phyloP scores from a whole-genome alignment of 1,139 yeast species.

The Kodamaea suecica region DNA sequence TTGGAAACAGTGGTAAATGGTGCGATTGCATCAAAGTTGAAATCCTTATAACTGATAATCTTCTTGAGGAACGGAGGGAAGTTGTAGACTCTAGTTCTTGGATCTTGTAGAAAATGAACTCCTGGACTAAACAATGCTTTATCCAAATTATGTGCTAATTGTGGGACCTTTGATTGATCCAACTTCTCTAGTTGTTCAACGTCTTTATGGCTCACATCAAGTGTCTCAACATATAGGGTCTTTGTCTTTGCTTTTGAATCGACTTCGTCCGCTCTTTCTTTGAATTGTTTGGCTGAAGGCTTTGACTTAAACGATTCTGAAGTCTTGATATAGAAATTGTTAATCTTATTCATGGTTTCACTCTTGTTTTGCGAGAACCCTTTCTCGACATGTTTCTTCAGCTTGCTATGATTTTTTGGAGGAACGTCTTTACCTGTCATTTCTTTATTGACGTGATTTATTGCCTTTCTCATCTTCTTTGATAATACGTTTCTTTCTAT shows the following conservation, averaged over 20 bases:
- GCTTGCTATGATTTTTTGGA: constrained; percentile 1
- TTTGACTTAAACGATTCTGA: background rate
- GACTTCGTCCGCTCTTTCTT: constrained; percentile 1
- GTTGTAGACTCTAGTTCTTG: constrained; percentile 69
- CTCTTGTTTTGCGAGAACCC: constrained; percentile 1
- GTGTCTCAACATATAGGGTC: constrained; percentile 3
- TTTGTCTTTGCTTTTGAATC: background rate
- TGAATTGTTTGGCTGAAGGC: background rate
- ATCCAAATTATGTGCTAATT: constrained; percentile 61
- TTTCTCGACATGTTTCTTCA: constrained; percentile 5
- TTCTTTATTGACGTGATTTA: constrained; percentile 8
- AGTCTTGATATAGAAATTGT: background rate
- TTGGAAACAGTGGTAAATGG: constrained; percentile 68
- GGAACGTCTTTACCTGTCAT: background rate
- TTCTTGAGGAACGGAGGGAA: constrained; percentile 60
- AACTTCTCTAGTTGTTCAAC: constrained; percentile 24
- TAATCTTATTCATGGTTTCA: constrained; percentile 1
- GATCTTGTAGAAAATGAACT: constrained; percentile 74
- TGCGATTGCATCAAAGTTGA: constrained; percentile 55
- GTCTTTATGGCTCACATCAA: constrained; percentile 10
- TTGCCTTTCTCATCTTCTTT: constrained; percentile 14
- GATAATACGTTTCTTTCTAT: constrained; percentile 15
- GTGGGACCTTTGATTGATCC: constrained; percentile 30
- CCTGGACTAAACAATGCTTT: constrained; percentile 79
- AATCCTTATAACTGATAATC: constrained; percentile 65